Evolutionary conservation across 352 stramenopile genomes (phyloP), one percentile per base, ranked within the genome.

Genomic region (Phytopythium chamaehyphon): DNA sequence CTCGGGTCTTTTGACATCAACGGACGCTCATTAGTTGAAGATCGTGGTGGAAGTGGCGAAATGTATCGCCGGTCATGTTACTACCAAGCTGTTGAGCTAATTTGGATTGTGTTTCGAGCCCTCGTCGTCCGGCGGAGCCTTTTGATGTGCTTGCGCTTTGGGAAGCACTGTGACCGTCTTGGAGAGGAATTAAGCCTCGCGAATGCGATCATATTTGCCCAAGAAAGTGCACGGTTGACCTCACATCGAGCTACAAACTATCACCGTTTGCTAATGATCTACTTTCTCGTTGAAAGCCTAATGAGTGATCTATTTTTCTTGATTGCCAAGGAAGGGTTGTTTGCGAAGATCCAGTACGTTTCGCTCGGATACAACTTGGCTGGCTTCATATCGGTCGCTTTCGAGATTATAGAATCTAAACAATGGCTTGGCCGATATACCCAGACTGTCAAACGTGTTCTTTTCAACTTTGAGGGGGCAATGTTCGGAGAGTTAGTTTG

Each of bases 1-100:
- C 62, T 70, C 21, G 62, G 62, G 6, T 58, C 58, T n/a, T 66
- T 59, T 24, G 62, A 70, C 23, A 70, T 49, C 58, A 66, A 70
- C 23, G 62, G 62, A 1, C 26, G 55, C 1, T 37, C 40, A 23
- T 47, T 70, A 18, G 50, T 55, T 5, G 37, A 59, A 14, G 50
- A 70, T 22, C 31, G 26, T 2, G 62, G 62, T 0, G 58, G 62
- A 42, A 44, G 44, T 0, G 54, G 50, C 2, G 22, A 26, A 2
- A 14, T 22, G 1, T 66, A 70, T 33, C 45, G 62, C 12, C 42
- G 39, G 3, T 66, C 62, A 6, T 64, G 61, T 26, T 70, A 60
- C 53, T 70, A 70, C 22, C 52, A 57, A 3, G 37, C 60, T 22
- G 64, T 70, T 11, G 54, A 56, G 10, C 53, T 47, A 0, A 18